Evolutionary conservation across 176 grass and related monocot species (phyloP).

Genomic region (Avena eriantha): DNA sequence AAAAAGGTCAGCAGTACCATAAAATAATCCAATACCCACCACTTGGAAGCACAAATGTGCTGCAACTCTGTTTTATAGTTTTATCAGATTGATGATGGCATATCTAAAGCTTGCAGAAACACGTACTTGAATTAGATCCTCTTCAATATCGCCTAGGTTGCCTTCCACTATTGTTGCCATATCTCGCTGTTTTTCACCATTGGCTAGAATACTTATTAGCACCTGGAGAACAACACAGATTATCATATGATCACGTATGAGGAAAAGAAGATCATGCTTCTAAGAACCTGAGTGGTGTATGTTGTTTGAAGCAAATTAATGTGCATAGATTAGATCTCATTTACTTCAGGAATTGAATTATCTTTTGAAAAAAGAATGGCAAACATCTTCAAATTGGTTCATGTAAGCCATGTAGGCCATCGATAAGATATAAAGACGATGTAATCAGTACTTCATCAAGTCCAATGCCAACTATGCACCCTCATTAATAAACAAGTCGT

Average conservation of each 20-base stretch:
- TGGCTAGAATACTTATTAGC: conserved; percentile 62
- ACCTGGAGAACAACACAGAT: conserved; percentile 50
- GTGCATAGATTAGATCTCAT: background rate
- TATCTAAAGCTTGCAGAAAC: conserved; percentile 21
- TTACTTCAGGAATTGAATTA: conserved; percentile 10
- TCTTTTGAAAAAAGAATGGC: background rate
- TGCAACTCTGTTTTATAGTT: background rate
- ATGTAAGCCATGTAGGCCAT: no score
- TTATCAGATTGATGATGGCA: conserved; percentile 11
- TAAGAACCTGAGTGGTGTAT: background rate
- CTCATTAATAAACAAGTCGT: conserved; percentile 1
- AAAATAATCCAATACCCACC: background rate
- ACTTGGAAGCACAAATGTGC: background rate
- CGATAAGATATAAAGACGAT: background rate
- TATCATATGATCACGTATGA: conserved; percentile 14
- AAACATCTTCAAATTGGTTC: background rate
- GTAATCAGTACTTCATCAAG: conserved; percentile 6
- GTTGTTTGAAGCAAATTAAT: conserved; percentile 22
- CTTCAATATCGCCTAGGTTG: conserved; percentile 54
- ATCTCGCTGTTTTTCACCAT: conserved; percentile 66
- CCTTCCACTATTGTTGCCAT: conserved; percentile 58
- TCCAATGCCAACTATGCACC: conserved; percentile 20
- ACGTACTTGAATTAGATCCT: conserved; percentile 63
- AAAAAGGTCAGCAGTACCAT: background rate
- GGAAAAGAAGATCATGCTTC: conserved; percentile 25